Evolutionary conservation across 2,329 filamentous ascomycete genomes (phyloP), one percentile per base, ranked within the genome.

Genomic region (Trichoderma gracile): DNA sequence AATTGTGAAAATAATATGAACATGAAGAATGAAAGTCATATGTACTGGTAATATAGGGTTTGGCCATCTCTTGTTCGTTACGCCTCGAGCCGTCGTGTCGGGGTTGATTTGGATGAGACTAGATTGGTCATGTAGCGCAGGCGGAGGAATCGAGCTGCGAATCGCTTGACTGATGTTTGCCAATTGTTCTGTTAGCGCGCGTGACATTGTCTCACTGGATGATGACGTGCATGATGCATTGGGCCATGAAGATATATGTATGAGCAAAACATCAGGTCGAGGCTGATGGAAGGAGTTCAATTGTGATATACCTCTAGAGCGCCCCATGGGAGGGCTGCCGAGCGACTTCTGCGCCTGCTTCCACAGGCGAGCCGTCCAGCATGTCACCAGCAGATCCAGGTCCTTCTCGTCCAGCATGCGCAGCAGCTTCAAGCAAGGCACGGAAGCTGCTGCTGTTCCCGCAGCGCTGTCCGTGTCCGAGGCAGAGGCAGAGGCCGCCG

Each of bases 51-150:
- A n/a, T n/a, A n/a, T n/a, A n/a, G n/a, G n/a, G n/a, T n/a, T n/a
- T n/a, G n/a, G n/a, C n/a, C 10, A 14, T 38, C 10, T 38, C 33
- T 38, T 38, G 33, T 3, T 19, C 30, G 40, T 33, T 38, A 62
- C n/a, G 58, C 49, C 30, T 62, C 58, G 58, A 62, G 58, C 23
- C 58, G 58, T 53, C 58, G 58, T 6, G 58, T 62, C 49, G 58
- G 47, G 40, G 49, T 25, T 25, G 58, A 53, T 8, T 62, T 62
- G 58, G 58, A 62, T 3, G 58, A 62, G 40, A 62, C 58, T 12
- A 62, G 40, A 33, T 53, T 43, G 49, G 58, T 62, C 58, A 62
- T 62, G 58, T 62, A 62, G 49, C 40, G 58, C 15, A 62, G 58
- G 40, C 58, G 49, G 49, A 62, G 58, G 27, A 53, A 53, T 62